Evolutionary conservation across 78 protist genomes (phyloP), one percentile per base, ranked within the genome.

Genomic region (Trichosphaerium sp.): DNA sequence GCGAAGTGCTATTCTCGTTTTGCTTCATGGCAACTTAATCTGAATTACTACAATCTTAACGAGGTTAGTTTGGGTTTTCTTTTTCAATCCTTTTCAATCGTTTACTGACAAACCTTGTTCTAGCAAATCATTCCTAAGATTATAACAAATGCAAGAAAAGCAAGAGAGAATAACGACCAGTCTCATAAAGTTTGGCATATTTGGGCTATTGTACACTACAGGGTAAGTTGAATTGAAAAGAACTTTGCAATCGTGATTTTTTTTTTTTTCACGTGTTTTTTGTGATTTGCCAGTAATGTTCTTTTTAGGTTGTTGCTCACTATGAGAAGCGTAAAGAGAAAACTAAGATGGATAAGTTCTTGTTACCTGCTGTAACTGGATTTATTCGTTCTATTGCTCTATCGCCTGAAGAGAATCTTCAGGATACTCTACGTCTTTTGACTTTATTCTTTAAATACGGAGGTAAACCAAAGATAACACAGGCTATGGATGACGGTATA

Each of bases 181-280:
- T 90, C 95, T 91, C 91, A 92, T 82, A 75, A 80, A 49, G 98
- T 94, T 18, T 94, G 98, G 98, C 98, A 92, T 81, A 52, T 80
- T 34, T 92, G 87, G 89, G 97, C 99, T 28, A 35, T 88, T 18
- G 64, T 76, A n/a, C n/a, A n/a, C n/a, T n/a, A n/a, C n/a, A n/a
- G n/a, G n/a, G n/a, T n/a, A n/a, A n/a, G n/a, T n/a, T n/a, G n/a
- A n/a, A n/a, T n/a, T n/a, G n/a, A n/a, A n/a, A n/a, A n/a, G n/a
- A n/a, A n/a, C n/a, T n/a, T n/a, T n/a, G n/a, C n/a, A n/a, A n/a
- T n/a, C n/a, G n/a, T n/a, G n/a, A n/a, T n/a, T n/a, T n/a, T n/a
- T n/a, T n/a, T n/a, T n/a, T n/a, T n/a, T n/a, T n/a, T n/a, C n/a
- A n/a, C n/a, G n/a, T n/a, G n/a, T n/a, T n/a, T n/a, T n/a, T n/a